Conservation (phyloP, 73 alveolate species). For the Paramecium tetraurelia region DNA sequence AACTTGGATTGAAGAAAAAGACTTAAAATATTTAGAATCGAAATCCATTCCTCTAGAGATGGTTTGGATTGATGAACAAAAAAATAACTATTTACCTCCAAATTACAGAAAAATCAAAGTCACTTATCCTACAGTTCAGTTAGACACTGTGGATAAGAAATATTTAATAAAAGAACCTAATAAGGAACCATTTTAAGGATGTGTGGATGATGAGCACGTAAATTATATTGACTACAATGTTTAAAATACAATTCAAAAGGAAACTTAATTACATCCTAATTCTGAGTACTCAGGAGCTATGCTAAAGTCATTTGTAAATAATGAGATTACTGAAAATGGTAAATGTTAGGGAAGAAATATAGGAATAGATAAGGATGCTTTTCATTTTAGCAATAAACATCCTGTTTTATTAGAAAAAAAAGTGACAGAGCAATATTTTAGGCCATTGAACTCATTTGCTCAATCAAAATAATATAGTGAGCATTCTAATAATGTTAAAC, state of each 20-base stretch:
- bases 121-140: background rate
- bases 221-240: conserved; percentile 4
- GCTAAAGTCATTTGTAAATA: background rate
- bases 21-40: background rate
- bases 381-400: background rate
- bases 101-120: background rate
- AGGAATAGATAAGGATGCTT: background rate
- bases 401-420: background rate
- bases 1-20: background rate
- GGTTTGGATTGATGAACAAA: background rate
- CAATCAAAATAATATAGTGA: background rate
- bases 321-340: background rate
- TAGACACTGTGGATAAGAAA: background rate
- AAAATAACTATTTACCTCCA: background rate
- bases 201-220: background rate
- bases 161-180: background rate
- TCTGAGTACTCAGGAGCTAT: background rate
- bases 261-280: background rate
- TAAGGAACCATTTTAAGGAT: background rate
- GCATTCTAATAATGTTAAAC: background rate
- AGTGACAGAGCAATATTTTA: background rate
- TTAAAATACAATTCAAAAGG: background rate
- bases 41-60: background rate
- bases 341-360: background rate
- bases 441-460: background rate